Percentiles rank a stretch among this genome's conserved stretches.
These are phyloP conservation scores for Melaleuca quinquenervia DNA, from an alignment of 345 rosid species.

Conservation along the genomic window DNA sequence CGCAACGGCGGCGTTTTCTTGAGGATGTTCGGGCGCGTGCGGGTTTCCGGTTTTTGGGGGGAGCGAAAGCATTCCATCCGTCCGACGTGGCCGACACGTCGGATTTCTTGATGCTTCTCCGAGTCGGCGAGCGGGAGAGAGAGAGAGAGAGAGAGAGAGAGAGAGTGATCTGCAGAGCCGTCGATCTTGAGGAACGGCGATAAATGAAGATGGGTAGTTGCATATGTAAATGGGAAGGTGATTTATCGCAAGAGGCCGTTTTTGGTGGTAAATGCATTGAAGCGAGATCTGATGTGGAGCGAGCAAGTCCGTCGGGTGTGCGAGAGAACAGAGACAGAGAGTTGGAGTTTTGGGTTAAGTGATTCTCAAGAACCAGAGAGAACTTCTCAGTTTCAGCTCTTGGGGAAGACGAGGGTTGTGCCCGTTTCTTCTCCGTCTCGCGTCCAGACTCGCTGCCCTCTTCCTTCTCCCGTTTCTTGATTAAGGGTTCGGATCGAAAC, in stretches of 20 bases:
- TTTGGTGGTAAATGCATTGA: neutral
- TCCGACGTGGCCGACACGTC: neutral
- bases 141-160: neutral
- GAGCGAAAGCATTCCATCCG: neutral
- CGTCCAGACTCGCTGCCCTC: neutral
- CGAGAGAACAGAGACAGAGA: neutral
- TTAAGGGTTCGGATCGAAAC: neutral
- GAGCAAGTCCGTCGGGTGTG: neutral
- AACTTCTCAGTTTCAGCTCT: neutral
- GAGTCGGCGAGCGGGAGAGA: neutral
- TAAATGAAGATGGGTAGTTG: neutral
- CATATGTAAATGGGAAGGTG: neutral
- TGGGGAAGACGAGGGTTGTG: neutral
- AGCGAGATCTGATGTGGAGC: neutral
- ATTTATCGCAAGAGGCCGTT: neutral
- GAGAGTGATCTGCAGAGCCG: neutral
- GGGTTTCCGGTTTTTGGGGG: no score
- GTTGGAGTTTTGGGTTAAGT: neutral
- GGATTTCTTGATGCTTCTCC: neutral
- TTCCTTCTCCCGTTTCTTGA: neutral
- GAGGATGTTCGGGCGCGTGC: neutral
- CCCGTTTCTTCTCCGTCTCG: neutral
- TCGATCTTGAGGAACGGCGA: neutral
- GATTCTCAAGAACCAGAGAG: neutral
- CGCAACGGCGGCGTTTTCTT: neutral